Conservation (phyloP, 2,329 filamentous ascomycete genomes). For the Trichocomaceae sp. region DNA sequence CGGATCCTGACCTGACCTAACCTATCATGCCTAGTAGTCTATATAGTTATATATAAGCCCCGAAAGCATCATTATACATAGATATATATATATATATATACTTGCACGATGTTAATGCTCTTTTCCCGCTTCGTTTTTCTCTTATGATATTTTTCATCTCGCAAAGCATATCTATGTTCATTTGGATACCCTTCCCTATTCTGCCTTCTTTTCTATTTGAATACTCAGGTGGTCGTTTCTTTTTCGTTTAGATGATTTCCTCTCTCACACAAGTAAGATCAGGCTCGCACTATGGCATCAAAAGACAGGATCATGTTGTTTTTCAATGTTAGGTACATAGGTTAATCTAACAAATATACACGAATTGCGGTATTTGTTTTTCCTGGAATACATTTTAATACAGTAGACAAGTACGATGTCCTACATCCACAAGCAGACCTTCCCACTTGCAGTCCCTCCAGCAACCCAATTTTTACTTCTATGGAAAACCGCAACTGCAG, state of each 20-base stretch:
- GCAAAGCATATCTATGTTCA: conserved; percentile 11
- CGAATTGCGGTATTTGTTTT: not conserved
- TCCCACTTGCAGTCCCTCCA: conserved; percentile 84
- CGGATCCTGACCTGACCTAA: not conserved
- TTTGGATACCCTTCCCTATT: conserved; percentile 16
- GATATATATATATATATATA: not conserved
- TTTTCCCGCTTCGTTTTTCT: not conserved
- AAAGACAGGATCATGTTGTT: conserved; percentile 2
- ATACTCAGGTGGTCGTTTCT: not conserved
- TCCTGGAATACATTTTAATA: not conserved
- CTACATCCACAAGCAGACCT: conserved; percentile 84
- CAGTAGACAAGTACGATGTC: not conserved
- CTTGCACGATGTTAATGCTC: conserved; percentile 7
- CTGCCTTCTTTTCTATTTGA: conserved; percentile 19
- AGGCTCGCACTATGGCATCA: not conserved
- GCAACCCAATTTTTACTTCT: conserved; percentile 84
- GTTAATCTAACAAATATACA: not conserved
- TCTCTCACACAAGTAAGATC: not conserved
- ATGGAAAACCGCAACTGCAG: conserved; percentile 87
- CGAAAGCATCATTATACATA: too few species aligned
- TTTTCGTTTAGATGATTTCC: not conserved
- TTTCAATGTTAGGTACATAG: not conserved
- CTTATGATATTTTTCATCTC: conserved; percentile 4
- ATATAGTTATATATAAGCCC: too few species aligned
- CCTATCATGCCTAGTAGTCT: not conserved